phyloP scores from a whole-genome alignment of 306 rosid genomes.

The Sphenostylis stenocarpa region DNA sequence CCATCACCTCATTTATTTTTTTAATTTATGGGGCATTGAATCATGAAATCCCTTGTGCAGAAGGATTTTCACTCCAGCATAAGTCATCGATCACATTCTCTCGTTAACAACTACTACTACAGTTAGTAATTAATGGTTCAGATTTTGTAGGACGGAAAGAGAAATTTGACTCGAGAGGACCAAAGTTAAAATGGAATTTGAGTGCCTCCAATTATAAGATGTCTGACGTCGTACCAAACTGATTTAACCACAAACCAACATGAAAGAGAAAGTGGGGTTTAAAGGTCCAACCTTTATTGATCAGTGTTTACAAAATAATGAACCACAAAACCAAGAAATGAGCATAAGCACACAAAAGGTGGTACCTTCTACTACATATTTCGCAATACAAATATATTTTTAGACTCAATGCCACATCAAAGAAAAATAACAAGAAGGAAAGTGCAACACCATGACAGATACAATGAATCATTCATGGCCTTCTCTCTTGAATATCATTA shows the following conservation, averaged over 20 bases:
- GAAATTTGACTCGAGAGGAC: not conserved
- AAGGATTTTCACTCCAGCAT: too few species aligned
- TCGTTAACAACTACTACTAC: not conserved
- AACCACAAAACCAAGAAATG: not conserved
- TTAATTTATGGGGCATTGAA: not conserved
- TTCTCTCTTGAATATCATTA: not conserved
- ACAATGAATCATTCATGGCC: constrained; percentile 13
- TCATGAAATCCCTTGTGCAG: not conserved
- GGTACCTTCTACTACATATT: not conserved
- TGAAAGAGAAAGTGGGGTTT: constrained; percentile 9
- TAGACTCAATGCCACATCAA: not conserved
- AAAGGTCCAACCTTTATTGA: constrained; percentile 8
- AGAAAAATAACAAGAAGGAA: not conserved
- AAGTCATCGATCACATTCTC: not conserved
- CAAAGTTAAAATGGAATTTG: not conserved
- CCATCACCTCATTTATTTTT: not conserved
- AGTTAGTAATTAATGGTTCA: not conserved
- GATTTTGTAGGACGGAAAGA: not conserved
- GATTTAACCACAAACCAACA: constrained; percentile 27
- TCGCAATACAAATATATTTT: constrained; percentile 11
- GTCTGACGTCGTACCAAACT: constrained; percentile 23
- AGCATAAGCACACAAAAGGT: not conserved
- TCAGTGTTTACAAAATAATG: constrained; percentile 11
- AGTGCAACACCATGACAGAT: not conserved
- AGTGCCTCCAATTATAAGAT: constrained; percentile 5